Evolutionary conservation across 768 basidiomycete species (phyloP).

Genomic region (Pisolithus albus): DNA sequence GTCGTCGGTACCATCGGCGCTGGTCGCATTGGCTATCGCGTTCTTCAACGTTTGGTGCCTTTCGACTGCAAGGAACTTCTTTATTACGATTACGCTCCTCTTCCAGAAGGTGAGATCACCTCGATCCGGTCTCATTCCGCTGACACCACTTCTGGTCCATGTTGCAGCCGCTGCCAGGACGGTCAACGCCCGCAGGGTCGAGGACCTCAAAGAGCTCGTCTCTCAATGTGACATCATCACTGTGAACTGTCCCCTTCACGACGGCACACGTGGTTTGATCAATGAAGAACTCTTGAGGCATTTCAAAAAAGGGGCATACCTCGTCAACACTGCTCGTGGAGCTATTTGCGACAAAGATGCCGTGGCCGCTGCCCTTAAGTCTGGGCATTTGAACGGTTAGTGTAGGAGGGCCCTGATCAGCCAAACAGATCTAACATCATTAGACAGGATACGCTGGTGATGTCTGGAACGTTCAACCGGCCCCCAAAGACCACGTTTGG

Average conservation of each 20-base stretch:
- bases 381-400: slow-evolving; percentile 62
- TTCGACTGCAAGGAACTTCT: slow-evolving; percentile 88
- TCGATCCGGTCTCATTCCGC: background rate
- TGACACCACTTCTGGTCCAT: background rate
- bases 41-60: slow-evolving; percentile 69
- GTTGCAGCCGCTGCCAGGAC: slow-evolving; percentile 53
- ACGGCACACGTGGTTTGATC: slow-evolving; percentile 72
- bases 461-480: slow-evolving; percentile 86
- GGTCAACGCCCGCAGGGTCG: slow-evolving; percentile 67
- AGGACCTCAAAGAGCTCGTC: slow-evolving; percentile 61
- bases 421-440: background rate
- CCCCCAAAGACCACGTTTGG: slow-evolving; percentile 83
- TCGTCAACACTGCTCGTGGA: slow-evolving; percentile 90
- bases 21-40: slow-evolving; percentile 80
- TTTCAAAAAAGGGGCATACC: slow-evolving; percentile 90
- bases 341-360: slow-evolving; percentile 85
- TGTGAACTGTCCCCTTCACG: slow-evolving; percentile 86
- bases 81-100: slow-evolving; percentile 80
- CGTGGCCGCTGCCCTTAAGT: slow-evolving; percentile 67
- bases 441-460: slow-evolving; percentile 39
- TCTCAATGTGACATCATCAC: slow-evolving; percentile 70
- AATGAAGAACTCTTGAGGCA: slow-evolving; percentile 77
- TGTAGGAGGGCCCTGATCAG: background rate
- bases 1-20: slow-evolving; percentile 87
- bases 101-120: slow-evolving; percentile 46